A percentile compares a stretch with the other conserved stretches of the same genome.
Evolutionary conservation across 805 yeast genomes (phyloP).

Genomic region (Debaryomyces hansenii): DNA sequence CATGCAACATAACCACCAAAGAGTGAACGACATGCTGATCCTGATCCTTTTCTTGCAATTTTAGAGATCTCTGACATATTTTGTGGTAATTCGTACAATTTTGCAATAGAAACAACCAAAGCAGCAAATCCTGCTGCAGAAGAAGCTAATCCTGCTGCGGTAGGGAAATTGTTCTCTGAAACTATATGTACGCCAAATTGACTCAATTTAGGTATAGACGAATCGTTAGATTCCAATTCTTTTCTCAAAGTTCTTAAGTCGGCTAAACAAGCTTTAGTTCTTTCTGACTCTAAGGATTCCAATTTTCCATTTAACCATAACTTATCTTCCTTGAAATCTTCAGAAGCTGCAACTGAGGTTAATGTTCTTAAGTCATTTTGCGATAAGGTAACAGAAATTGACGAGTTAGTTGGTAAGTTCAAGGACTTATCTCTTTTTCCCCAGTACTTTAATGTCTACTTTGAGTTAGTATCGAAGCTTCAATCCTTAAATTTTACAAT

Average conservation of each 20-base stretch:
- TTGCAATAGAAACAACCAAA: conserved; percentile 83
- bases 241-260: conserved; percentile 72
- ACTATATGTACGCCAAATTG: conserved; percentile 73
- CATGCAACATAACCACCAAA: conserved; percentile 99
- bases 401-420: conserved; percentile 93
- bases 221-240: conserved; percentile 57
- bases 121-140: conserved; percentile 99
- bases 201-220: conserved; percentile 60
- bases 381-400: conserved; percentile 90
- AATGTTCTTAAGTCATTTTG: conserved; percentile 89
- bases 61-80: conserved; percentile 81
- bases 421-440: conserved; percentile 90
- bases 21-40: conserved; percentile 95
- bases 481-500: not conserved
- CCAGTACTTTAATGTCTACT: conserved; percentile 92
- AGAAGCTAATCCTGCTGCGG: conserved; percentile 98
- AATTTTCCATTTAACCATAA: conserved; percentile 84
- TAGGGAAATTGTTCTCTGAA: conserved; percentile 95
- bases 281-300: conserved; percentile 64
- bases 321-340: conserved; percentile 57
- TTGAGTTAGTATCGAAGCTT: conserved; percentile 8
- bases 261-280: conserved; percentile 70
- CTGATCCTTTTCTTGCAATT: conserved; percentile 97
- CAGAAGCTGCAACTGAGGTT: conserved; percentile 80
- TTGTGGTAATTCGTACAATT: conserved; percentile 81